Evolutionary conservation across 345 rosid genomes (phyloP).

Genomic region (Cochlearia excelsa): DNA sequence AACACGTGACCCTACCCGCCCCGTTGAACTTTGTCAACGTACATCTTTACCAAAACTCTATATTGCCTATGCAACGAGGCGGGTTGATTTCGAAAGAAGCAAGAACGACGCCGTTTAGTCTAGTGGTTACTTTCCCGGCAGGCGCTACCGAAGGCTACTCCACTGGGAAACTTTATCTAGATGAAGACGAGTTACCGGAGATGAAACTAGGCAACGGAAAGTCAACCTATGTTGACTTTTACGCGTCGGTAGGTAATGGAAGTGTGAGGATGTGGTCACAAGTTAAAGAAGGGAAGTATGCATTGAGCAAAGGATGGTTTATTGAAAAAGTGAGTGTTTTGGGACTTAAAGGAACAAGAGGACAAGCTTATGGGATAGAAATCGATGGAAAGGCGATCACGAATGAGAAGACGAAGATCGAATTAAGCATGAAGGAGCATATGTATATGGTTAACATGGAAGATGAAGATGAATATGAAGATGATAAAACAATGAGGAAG

Average conservation of each 20-base stretch:
- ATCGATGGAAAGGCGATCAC: slow-evolving; percentile 43
- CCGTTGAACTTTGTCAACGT: slow-evolving; percentile 80
- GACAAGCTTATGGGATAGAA: slow-evolving; percentile 42
- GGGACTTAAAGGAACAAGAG: slow-evolving; percentile 62
- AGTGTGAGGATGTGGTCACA: slow-evolving; percentile 76
- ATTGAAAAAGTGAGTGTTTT: slow-evolving; percentile 62
- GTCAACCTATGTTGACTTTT: slow-evolving; percentile 59
- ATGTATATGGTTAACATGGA: slow-evolving; percentile 32
- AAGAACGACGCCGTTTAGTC: slow-evolving; percentile 77
- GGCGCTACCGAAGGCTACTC: slow-evolving; percentile 65
- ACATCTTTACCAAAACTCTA: slow-evolving; percentile 75
- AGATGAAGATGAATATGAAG: slow-evolving; percentile 39
- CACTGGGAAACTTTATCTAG: slow-evolving; percentile 67
- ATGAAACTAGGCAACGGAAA: slow-evolving; percentile 78
- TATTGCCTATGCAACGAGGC: slow-evolving; percentile 90
- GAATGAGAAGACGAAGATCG: slow-evolving; percentile 27
- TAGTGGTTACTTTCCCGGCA: slow-evolving; percentile 66
- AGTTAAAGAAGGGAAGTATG: slow-evolving; percentile 70
- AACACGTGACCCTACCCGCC: slow-evolving; percentile 58
- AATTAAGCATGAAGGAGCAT: slow-evolving; percentile 49
- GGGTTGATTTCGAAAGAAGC: slow-evolving; percentile 81
- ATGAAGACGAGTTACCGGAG: slow-evolving; percentile 85
- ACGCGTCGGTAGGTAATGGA: slow-evolving; percentile 57
- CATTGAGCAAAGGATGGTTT: slow-evolving; percentile 68
- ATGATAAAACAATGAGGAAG: too few species aligned